Percentiles rank a stretch among this genome's conserved stretches.
These are phyloP conservation scores for Diplodia mutila DNA, from an alignment of 2,329 filamentous ascomycete species.

Conservation along the genomic window DNA sequence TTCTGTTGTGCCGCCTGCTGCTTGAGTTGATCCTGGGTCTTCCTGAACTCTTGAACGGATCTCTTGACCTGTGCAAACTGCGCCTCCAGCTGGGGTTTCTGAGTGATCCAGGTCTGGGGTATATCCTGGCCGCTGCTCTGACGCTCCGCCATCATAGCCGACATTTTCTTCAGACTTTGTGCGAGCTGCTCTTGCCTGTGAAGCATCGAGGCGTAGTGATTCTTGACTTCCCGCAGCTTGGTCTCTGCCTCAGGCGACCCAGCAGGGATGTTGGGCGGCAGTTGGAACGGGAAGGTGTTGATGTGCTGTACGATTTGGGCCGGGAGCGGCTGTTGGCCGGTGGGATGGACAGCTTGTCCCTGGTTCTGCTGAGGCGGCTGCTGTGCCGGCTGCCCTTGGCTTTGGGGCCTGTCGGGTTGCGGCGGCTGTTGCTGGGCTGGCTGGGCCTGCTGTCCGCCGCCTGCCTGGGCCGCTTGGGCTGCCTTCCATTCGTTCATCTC, in stretches of 20 bases:
- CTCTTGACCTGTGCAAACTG: conserved; percentile 37
- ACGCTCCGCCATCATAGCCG: conserved; percentile 38
- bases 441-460: conserved; percentile 53
- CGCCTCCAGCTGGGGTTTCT: conserved; percentile 37
- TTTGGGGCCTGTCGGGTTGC: conserved; percentile 26
- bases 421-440: background rate
- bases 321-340: conserved; percentile 32
- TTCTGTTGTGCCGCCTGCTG: conserved; percentile 22
- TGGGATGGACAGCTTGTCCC: conserved; percentile 32
- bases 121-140: conserved; percentile 39
- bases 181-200: conserved; percentile 38
- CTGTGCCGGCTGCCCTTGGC: conserved; percentile 32
- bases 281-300: conserved; percentile 38
- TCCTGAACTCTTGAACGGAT: conserved; percentile 42
- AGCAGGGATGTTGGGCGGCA: conserved; percentile 35
- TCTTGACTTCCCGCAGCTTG: conserved; percentile 42
- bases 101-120: conserved; percentile 35
- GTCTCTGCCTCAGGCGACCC: conserved; percentile 43
- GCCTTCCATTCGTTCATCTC: conserved; percentile 24
- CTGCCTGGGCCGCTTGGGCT: conserved; percentile 29
- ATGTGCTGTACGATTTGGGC: conserved; percentile 44
- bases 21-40: conserved; percentile 41
- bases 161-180: conserved; percentile 34
- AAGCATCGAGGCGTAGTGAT: conserved; percentile 41
- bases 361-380: conserved; percentile 31